Evolutionary conservation across 23 red algal genomes (phyloP), one percentile per base, ranked within the genome.

Genomic region (Gracilaria vermiculophylla): DNA sequence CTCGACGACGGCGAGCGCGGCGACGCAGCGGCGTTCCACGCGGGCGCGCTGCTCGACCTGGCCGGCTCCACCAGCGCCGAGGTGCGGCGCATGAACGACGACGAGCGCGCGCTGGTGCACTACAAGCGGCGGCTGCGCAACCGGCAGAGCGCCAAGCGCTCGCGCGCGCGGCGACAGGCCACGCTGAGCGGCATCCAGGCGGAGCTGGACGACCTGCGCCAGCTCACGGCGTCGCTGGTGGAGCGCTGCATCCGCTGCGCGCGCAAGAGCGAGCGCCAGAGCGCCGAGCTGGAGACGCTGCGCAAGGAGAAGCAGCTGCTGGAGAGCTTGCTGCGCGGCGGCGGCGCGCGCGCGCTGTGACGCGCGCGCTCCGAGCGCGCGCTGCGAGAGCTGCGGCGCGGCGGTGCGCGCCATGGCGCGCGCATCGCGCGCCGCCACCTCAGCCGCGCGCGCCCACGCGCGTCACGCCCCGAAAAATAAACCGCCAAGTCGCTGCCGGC

Each of bases 91-190:
- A 92, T 92, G 89, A 78, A 78, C 41, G 71, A 78, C 16, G 89
- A 92, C n/a, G 89, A 92, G 53, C 77, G 89, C 16, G 89, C 79
- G 17, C 55, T 92, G 41, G 89, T 92, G 20, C 81, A 85, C 45
- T 92, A 85, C 89, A 92, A 92, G 65, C 77, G 89, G 5, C 79
- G 81, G 4, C 23, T 92, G 41, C 45, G 89, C 8, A 92, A 92
- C 51, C 9, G 89, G 24, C 76, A 92, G 28, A 85, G 80, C 47
- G 89, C 89, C 17, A 92, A 85, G 58, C 64, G 89, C 19, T 71
- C 56, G 16, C 79, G 89, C 25, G 89, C 79, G 21, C 11, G 77
- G 25, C 77, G 89, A 20, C 77, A 83, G 77, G 76, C 76, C 2
- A 92, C 88, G 19, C 37, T 92, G 13, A 23, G 48, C 3, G 88